Percentiles rank a stretch among this genome's conserved stretches.
Evolutionary conservation across 2,329 filamentous ascomycete genomes (phyloP).

Genomic region (Botryotinia narcissicola): DNA sequence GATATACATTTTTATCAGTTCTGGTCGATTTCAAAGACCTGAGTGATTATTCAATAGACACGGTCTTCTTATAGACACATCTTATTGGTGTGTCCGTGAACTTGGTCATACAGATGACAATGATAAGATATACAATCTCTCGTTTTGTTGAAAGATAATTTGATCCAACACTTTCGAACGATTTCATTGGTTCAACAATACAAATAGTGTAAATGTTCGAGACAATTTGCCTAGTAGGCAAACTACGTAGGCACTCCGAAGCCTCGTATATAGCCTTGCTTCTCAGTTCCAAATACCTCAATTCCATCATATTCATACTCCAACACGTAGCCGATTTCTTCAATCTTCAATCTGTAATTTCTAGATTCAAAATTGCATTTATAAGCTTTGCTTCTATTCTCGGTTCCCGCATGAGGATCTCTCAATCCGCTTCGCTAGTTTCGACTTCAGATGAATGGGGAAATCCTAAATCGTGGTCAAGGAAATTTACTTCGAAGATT

Average conservation of each 20-base stretch:
- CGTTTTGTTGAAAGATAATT: too few relatives aligned
- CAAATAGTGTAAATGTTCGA: too few relatives aligned
- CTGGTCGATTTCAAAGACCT: too few relatives aligned
- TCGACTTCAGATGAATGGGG: neutral
- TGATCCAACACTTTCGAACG: too few relatives aligned
- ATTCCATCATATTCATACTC: neutral
- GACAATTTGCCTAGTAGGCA: neutral
- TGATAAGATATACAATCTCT: neutral
- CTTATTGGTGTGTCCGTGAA: too few relatives aligned
- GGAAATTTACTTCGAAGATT: neutral
- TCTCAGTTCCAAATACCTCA: neutral
- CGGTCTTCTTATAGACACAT: neutral
- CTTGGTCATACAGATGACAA: neutral
- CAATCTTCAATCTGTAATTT: too few relatives aligned
- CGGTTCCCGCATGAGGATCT: neutral
- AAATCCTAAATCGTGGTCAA: neutral
- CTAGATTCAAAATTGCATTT: neutral
- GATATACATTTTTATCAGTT: neutral
- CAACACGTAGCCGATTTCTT: rapidly evolving
- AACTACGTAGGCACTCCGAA: too few relatives aligned
- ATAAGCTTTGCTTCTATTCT: neutral
- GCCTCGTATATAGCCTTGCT: neutral
- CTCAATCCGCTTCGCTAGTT: neutral
- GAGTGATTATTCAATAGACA: too few relatives aligned
- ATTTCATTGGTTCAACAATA: too few relatives aligned